Base-by-base conservation (phyloP, 225 moss, liverwort and hornwort species). In the Antitrichia curtipendula region DNA sequence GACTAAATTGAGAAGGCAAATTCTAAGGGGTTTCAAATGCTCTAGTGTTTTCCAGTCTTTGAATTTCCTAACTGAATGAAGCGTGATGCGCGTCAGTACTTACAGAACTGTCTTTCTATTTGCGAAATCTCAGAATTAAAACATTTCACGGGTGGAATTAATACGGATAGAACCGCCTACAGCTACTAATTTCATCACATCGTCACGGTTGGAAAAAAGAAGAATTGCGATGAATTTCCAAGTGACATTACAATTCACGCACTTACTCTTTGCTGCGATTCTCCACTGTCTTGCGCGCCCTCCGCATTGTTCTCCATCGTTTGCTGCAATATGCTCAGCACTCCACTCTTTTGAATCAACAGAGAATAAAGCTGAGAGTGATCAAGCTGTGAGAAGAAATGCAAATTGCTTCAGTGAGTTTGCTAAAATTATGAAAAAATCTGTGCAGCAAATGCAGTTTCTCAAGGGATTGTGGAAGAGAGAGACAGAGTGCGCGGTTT, bases 181-280 rank as follows among this genome's bases (percentile, higher is more conserved):
- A 78, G n/a, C 17, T 43, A 24, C 53, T 15, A 58, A 73, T 64
- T 72, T 63, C 62, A 63, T 80, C 65, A 77, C 52, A 52, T 73
- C 36, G 19, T 23, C 19, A 74, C 47, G 16, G 56, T 58, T 45
- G 47, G 54, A 28, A 21, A 13, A 78, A 70, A 11, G 49, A 32
- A 57, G 36, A 88, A 57, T n/a, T 31, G 34, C 28, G 25, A 57
- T 13, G 13, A 49, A 70, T 49, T 25, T 57, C 54, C 12, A 56
- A 81, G 40, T 10, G 41, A 58, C 16, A 81, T 6, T 21, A 13
- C 16, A 69, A 76, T 34, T 61, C 49, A 50, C 78, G 45, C 84
- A 89, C 88, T 87, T 49, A 90, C 88, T 77, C 84, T 87, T n/a
- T 71, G 90, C 61, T 58, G 82, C 57, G 79, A 78, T 40, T 89